Evolutionary conservation across 768 basidiomycete species (phyloP).

Genomic region (Cantharellus cinnabarinus): DNA sequence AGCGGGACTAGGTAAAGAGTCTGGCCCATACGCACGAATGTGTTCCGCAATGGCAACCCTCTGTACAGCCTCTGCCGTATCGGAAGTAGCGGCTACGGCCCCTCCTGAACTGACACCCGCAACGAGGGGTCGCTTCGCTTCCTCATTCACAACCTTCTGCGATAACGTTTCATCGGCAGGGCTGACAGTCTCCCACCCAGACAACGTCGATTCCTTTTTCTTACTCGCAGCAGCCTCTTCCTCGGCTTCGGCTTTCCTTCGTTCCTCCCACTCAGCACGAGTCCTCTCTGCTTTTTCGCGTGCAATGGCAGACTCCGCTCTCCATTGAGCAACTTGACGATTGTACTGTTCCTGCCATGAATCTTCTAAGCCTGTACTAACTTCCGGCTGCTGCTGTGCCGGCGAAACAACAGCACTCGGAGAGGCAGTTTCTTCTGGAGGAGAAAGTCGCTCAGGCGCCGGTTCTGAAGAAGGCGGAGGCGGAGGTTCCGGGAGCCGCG

Average conservation of each 20-base stretch:
- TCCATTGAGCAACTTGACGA: conserved; percentile 47
- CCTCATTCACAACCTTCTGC: neutral
- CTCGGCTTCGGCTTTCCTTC: conserved; percentile 21
- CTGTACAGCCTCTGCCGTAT: neutral
- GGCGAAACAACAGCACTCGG: too few species aligned
- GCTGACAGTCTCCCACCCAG: conserved; percentile 14
- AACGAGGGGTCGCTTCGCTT: neutral
- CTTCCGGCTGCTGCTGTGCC: too few species aligned
- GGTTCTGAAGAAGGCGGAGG: neutral
- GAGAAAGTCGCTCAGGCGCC: too few species aligned
- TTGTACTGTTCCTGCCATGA: conserved; percentile 52
- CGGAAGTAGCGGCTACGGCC: neutral
- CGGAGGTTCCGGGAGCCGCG: neutral
- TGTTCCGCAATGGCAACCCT: neutral
- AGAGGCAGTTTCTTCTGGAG: too few species aligned
- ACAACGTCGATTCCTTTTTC: conserved; percentile 13
- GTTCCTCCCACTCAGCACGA: conserved; percentile 41
- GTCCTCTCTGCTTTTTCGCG: conserved; percentile 57
- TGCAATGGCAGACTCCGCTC: conserved; percentile 45
- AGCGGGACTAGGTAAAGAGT: conserved; percentile 15
- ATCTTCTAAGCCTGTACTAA: conserved; percentile 10
- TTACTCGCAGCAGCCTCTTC: neutral
- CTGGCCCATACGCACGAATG: neutral
- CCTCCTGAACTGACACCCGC: neutral
- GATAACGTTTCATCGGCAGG: conserved; percentile 11